phyloP scores from a whole-genome alignment of 208 protist species.

The Trypanosoma brucei region DNA sequence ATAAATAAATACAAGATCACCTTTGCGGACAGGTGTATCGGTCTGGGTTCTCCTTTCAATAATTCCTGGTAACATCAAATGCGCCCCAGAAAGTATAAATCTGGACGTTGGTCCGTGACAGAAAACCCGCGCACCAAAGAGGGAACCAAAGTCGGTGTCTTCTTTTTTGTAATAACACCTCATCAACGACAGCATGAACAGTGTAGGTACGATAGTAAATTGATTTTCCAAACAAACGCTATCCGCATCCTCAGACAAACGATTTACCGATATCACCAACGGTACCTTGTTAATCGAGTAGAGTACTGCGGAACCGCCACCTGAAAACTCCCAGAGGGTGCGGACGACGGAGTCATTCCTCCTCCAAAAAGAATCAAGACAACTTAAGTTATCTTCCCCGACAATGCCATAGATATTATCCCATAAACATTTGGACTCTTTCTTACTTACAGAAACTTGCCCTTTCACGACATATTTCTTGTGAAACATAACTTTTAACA shows the following conservation, averaged over 20 bases:
- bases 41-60: constrained; percentile 10
- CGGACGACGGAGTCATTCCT: constrained; percentile 45
- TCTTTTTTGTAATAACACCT: constrained; percentile 17
- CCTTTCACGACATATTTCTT: constrained; percentile 59
- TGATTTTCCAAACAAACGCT: constrained; percentile 14
- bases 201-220: constrained; percentile 34
- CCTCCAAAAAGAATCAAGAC: constrained; percentile 44
- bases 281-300: constrained; percentile 56
- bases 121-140: constrained; percentile 23
- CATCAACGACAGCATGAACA: constrained; percentile 61
- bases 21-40: constrained; percentile 1
- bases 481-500: constrained; percentile 45
- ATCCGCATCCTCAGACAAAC: constrained; percentile 30
- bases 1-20: constrained; percentile 32
- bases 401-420: constrained; percentile 27
- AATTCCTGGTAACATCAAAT: constrained; percentile 84
- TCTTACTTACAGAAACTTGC: constrained; percentile 35
- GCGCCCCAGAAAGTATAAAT: constrained; percentile 63
- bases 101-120: constrained; percentile 57
- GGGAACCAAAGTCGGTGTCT: constrained; percentile 5
- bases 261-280: constrained; percentile 40
- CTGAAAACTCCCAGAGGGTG: constrained; percentile 37
- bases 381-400: constrained; percentile 30
- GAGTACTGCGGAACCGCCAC: constrained; percentile 31
- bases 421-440: constrained; percentile 47